Evolutionary conservation across 805 yeast species (phyloP).

Genomic region (Metschnikowia arizonensis): DNA sequence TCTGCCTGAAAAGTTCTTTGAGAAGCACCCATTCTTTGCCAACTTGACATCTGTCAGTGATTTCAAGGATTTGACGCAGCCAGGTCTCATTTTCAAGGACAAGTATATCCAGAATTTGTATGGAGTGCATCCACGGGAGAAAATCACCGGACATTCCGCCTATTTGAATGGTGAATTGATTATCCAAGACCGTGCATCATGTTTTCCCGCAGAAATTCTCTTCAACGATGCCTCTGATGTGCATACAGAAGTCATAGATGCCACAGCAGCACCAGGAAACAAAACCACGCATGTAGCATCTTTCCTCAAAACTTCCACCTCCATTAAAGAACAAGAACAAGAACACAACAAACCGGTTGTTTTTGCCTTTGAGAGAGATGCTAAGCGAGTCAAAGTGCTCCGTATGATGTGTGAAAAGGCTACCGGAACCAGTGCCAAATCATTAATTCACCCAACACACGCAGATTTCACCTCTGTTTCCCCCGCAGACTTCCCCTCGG

Average conservation of each 20-base stretch:
- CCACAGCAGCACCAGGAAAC: conserved; percentile 98
- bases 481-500: conserved; percentile 56
- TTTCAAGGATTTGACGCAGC: conserved; percentile 38
- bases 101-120: conserved; percentile 67
- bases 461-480: conserved; percentile 64
- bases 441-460: conserved; percentile 46
- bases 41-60: conserved; percentile 45
- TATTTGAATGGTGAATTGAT: conserved; percentile 76
- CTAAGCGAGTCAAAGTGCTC: conserved; percentile 63
- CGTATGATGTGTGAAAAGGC: conserved; percentile 78
- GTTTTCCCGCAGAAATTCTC: conserved; percentile 88
- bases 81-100: conserved; percentile 70
- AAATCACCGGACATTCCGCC: conserved; percentile 60
- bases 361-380: conserved; percentile 85
- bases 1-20: conserved; percentile 34
- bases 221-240: conserved; percentile 44
- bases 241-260: conserved; percentile 72
- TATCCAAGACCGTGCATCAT: conserved; percentile 94
- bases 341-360: conserved; percentile 36
- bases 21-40: conserved; percentile 34
- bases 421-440: conserved; percentile 24
- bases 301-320: conserved; percentile 33
- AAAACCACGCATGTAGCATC: conserved; percentile 92
- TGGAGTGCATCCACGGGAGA: conserved; percentile 77
- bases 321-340: neutral